These are phyloP conservation scores for Fragaria nilgerrensis DNA, from an alignment of 306 rosid species.

Conservation along the genomic window DNA sequence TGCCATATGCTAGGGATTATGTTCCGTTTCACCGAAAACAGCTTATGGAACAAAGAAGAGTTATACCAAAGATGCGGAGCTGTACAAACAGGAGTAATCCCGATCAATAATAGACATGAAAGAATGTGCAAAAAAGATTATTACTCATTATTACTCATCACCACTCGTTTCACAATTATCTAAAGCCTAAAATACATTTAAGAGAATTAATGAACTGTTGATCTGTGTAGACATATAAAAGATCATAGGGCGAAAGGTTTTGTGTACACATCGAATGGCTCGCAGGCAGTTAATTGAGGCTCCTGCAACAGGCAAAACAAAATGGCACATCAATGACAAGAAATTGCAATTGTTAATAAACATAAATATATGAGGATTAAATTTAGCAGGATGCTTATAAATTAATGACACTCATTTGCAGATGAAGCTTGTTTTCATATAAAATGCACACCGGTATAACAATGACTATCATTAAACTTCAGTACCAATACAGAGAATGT, in stretches of 20 bases:
- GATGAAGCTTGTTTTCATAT: background rate
- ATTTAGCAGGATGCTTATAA: background rate
- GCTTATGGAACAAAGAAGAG: background rate
- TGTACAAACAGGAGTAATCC: background rate
- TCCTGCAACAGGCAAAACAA: slow-evolving; percentile 56
- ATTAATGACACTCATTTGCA: background rate
- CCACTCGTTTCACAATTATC: background rate
- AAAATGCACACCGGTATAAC: background rate
- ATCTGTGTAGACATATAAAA: background rate
- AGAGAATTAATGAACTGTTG: background rate
- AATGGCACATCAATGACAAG: slow-evolving; percentile 8
- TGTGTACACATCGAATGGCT: slow-evolving; percentile 72
- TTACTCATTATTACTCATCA: slow-evolving; percentile 6
- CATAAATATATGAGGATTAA: background rate
- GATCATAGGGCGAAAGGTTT: slow-evolving; percentile 71
- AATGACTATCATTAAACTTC: background rate
- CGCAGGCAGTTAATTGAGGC: slow-evolving; percentile 80
- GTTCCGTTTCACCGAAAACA: background rate
- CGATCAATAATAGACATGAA: background rate
- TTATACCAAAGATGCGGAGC: background rate
- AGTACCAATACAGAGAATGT: background rate
- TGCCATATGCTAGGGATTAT: background rate
- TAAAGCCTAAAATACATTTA: background rate
- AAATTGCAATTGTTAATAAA: background rate
- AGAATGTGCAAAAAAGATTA: no score